phyloP scores from a whole-genome alignment of 345 rosid species.

The Mangifera indica region DNA sequence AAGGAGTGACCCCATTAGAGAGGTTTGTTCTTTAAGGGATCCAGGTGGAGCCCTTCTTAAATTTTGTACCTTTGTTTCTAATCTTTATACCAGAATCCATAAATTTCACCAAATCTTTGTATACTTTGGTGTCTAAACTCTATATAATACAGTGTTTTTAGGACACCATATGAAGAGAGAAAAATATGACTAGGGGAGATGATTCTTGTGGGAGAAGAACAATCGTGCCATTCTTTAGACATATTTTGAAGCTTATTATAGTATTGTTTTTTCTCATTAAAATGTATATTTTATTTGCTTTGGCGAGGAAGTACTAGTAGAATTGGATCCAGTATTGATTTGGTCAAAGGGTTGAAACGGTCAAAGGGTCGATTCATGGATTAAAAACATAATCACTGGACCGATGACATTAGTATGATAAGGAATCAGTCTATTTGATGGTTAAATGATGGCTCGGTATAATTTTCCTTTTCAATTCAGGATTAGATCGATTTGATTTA shows the following conservation, averaged over 20 bases:
- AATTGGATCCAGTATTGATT: no score
- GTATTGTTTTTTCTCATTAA: background rate
- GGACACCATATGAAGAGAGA: constrained; percentile 9
- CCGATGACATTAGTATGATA: no score
- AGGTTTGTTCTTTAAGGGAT: constrained; percentile 19
- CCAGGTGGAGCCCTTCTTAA: constrained; percentile 5
- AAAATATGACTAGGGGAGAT: constrained; percentile 2
- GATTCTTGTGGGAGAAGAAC: background rate
- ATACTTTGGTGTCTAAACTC: constrained; percentile 15
- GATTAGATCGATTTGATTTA: no score
- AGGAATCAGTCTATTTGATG: no score
- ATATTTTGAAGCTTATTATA: background rate
- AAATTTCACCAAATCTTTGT: constrained; percentile 22
- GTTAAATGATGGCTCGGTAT: no score
- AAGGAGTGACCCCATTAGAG: background rate
- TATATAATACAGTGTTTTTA: constrained; percentile 13
- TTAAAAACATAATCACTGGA: no score
- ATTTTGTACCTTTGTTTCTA: constrained; percentile 12
- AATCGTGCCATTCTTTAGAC: background rate
- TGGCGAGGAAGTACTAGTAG: no score
- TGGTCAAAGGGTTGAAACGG: no score
- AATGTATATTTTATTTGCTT: no score
- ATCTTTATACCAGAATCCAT: constrained; percentile 9
- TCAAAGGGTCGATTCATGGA: no score
- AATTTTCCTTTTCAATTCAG: no score